Percentiles rank a stretch among this genome's conserved stretches.
These are phyloP conservation scores for Sesbania bispinosa DNA, from an alignment of 306 rosid genomes.

Conservation along the genomic window DNA sequence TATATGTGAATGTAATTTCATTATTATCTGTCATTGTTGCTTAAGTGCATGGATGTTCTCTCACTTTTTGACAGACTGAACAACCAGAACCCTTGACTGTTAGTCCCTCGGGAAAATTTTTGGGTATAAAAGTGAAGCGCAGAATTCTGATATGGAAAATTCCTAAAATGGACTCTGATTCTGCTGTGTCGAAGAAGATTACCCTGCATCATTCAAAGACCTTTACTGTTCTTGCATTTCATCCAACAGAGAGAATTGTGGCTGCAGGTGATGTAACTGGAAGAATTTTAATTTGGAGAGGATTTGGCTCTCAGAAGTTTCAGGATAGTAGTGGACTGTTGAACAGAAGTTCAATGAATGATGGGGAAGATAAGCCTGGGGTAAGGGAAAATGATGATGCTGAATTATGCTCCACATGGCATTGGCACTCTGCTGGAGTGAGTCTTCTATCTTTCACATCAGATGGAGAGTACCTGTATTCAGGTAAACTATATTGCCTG, in stretches of 20 bases:
- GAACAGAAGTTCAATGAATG: constrained; percentile 28
- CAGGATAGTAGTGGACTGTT: constrained; percentile 16
- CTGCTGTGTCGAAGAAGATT: constrained; percentile 45
- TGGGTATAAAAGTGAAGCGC: constrained; percentile 67
- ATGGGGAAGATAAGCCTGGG: constrained; percentile 61
- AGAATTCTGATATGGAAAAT: constrained; percentile 72
- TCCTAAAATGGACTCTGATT: constrained; percentile 47
- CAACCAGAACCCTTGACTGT: constrained; percentile 52
- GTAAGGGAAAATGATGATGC: constrained; percentile 84
- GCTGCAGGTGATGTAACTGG: constrained; percentile 94
- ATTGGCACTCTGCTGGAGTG: constrained; percentile 83
- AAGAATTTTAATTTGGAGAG: constrained; percentile 83
- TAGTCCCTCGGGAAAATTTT: constrained; percentile 66
- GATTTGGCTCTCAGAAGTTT: constrained; percentile 57
- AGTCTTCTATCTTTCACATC: constrained; percentile 67
- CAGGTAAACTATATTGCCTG: constrained; percentile 47
- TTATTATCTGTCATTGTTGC: constrained; percentile 9
- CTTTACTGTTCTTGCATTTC: constrained; percentile 65
- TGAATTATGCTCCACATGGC: constrained; percentile 82
- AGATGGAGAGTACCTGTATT: constrained; percentile 84
- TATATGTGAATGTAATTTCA: background rate
- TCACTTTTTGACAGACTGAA: constrained; percentile 56
- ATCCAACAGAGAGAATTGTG: constrained; percentile 68
- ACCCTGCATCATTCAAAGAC: constrained; percentile 77
- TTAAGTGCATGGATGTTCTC: constrained; percentile 22